These are phyloP conservation scores for Eremochloa ophiuroides DNA, from an alignment of 176 grass and related monocot genomes.

Conservation along the genomic window DNA sequence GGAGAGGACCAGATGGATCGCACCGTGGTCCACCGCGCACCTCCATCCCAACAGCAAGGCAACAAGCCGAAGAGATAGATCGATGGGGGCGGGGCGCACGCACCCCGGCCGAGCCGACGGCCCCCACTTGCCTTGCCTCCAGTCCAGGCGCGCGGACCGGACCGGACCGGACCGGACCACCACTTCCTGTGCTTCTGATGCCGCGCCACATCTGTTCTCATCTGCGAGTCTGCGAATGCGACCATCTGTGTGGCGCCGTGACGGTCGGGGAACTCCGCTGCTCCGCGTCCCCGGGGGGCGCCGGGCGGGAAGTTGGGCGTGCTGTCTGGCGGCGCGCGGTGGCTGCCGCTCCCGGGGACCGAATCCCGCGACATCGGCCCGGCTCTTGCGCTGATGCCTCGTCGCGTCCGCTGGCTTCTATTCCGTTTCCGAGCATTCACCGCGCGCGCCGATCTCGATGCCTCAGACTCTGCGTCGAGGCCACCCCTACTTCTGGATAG, in stretches of 20 bases:
- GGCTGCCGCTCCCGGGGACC: too few species aligned
- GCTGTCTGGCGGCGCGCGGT: not conserved
- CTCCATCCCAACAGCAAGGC: not conserved
- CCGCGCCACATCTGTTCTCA: not conserved
- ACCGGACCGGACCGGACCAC: conserved; percentile 11
- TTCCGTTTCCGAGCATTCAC: conserved; percentile 27
- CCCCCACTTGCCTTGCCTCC: not conserved
- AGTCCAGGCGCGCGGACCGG: not conserved
- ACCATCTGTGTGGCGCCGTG: not conserved
- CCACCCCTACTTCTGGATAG: not conserved
- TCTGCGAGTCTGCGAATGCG: not conserved
- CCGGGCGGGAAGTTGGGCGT: too few species aligned
- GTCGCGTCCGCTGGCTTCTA: conserved; percentile 22
- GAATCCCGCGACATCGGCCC: conserved; percentile 29
- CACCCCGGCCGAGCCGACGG: not conserved
- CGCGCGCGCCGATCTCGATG: conserved; percentile 13
- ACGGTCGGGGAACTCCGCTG: not conserved
- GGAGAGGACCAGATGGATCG: not conserved
- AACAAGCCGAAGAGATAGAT: not conserved
- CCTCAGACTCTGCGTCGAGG: not conserved
- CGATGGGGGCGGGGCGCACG: too few species aligned
- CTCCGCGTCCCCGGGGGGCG: not conserved
- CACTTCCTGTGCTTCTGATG: not conserved
- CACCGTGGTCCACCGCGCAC: not conserved
- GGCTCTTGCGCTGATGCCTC: conserved; percentile 33